A percentile compares a stretch with the other conserved stretches of the same genome.
Conservation (phyloP, 331 rosid species). For the Cydonia oblonga region DNA sequence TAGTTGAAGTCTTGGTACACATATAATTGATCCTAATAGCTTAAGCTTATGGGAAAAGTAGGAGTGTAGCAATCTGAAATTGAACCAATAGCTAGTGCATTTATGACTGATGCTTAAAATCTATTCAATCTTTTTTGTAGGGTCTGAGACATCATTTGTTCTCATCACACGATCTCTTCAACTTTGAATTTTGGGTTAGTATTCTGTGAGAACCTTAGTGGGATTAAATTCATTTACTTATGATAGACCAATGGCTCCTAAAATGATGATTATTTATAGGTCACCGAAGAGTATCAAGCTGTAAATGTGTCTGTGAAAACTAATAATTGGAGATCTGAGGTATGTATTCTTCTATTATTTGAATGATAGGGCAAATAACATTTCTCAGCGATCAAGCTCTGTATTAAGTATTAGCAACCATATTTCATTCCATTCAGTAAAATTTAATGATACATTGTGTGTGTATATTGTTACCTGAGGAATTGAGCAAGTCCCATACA, state of each 20-base stretch:
- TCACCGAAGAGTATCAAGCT: conserved; percentile 73
- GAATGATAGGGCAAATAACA: background rate
- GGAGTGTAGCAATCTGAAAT: background rate
- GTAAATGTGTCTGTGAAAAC: conserved; percentile 72
- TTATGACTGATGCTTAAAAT: conserved; percentile 6
- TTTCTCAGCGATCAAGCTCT: background rate
- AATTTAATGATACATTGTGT: background rate
- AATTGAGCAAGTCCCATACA: background rate
- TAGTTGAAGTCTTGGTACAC: background rate
- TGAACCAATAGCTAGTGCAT: background rate
- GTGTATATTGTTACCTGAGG: background rate
- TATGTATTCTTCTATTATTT: background rate
- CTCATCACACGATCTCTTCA: conserved; percentile 76
- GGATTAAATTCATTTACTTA: conserved; percentile 6
- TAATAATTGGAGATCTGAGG: conserved; percentile 57
- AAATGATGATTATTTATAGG: conserved; percentile 39
- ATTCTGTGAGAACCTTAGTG: conserved; percentile 17
- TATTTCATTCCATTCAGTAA: background rate
- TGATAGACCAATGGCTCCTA: conserved; percentile 6
- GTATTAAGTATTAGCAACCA: background rate
- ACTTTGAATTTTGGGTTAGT: conserved; percentile 88
- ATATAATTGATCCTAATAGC: background rate
- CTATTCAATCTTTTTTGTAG: conserved; percentile 26
- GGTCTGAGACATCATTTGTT: conserved; percentile 70
- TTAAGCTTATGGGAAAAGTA: background rate